Conservation (phyloP, 768 basidiomycete genomes). For the Lentinula aciculospora region DNA sequence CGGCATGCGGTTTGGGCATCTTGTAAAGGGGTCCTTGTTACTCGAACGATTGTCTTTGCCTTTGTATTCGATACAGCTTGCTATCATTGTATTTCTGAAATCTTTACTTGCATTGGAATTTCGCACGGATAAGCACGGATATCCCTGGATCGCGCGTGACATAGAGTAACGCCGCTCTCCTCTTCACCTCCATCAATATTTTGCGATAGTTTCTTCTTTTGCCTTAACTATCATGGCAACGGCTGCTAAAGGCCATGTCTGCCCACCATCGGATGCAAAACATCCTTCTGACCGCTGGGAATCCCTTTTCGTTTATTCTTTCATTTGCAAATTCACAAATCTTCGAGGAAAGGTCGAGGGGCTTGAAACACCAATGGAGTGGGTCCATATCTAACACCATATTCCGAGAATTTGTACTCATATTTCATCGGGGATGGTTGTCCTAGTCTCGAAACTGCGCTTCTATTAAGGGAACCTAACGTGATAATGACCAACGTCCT, state of each 20-base stretch:
- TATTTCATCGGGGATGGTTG: constrained; percentile 24
- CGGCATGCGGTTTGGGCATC: not conserved
- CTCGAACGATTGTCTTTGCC: not conserved
- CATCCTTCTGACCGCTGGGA: constrained; percentile 87
- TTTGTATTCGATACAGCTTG: not conserved
- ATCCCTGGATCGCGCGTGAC: constrained; percentile 4
- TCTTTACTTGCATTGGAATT: not conserved
- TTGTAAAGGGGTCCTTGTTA: not conserved
- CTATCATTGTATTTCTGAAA: not conserved
- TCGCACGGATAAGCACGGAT: constrained; percentile 3
- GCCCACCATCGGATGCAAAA: constrained; percentile 55
- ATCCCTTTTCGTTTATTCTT: constrained; percentile 78
- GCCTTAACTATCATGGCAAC: constrained; percentile 23
- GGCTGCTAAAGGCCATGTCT: constrained; percentile 37
- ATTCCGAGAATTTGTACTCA: constrained; percentile 14
- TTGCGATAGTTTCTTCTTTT: not conserved
- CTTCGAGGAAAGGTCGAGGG: constrained; percentile 74
- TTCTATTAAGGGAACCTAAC: constrained; percentile 68
- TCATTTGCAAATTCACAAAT: constrained; percentile 78
- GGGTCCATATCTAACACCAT: constrained; percentile 29
- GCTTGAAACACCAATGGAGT: constrained; percentile 80
- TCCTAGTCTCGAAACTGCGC: constrained; percentile 71
- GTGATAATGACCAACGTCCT: constrained; percentile 70
- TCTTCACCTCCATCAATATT: not conserved
- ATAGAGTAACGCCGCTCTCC: not conserved